phyloP scores from a whole-genome alignment of 2,329 filamentous ascomycete species.

The Sclerotinia subarctica region DNA sequence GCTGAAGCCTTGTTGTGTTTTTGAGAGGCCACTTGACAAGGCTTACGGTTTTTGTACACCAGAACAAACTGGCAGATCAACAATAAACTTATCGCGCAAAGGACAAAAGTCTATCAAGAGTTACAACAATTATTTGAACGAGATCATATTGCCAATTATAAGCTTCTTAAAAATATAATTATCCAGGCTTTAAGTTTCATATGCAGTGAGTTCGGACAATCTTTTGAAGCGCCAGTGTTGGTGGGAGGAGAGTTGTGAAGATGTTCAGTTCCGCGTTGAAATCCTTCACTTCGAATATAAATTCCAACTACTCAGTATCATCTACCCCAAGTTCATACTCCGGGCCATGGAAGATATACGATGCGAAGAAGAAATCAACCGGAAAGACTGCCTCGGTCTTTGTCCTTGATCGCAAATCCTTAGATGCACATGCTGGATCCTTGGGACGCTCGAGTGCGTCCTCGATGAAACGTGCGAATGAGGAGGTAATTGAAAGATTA shows the following conservation, averaged over 20 bases:
- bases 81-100: too few species aligned
- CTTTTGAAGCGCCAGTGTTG: slow-evolving; percentile 13
- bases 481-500: slow-evolving; percentile 86
- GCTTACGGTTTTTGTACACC: background rate
- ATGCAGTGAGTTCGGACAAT: background rate
- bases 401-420: slow-evolving; percentile 84
- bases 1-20: background rate
- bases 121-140: background rate
- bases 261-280: slow-evolving; percentile 69
- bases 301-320: slow-evolving; percentile 82
- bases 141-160: background rate
- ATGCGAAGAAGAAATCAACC: slow-evolving; percentile 94
- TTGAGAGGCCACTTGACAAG: background rate
- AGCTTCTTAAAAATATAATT: background rate
- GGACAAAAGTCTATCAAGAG: background rate
- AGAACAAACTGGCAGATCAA: background rate
- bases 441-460: slow-evolving; percentile 61
- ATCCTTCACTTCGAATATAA: slow-evolving; percentile 90
- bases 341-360: slow-evolving; percentile 96
- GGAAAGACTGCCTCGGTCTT: slow-evolving; percentile 88
- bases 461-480: slow-evolving; percentile 74
- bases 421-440: slow-evolving; percentile 66
- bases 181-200: slow-evolving; percentile 12
- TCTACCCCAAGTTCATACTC: slow-evolving; percentile 72
- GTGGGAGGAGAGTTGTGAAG: slow-evolving; percentile 23